phyloP scores from a whole-genome alignment of 202 grass and related monocot genomes.

The Sporobolus alterniflorus region DNA sequence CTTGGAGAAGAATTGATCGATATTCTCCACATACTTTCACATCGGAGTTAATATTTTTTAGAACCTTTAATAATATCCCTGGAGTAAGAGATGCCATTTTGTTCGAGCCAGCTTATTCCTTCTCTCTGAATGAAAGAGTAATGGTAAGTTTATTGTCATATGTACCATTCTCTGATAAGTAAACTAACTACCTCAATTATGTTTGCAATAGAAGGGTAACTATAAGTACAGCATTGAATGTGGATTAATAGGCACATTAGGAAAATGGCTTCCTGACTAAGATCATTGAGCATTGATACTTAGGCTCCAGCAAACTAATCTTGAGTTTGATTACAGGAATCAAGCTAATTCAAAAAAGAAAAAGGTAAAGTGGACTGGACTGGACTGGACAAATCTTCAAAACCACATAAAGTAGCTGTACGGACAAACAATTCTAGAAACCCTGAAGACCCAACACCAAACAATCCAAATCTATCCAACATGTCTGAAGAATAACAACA shows the following conservation, averaged over 20 bases:
- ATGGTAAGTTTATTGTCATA: background rate
- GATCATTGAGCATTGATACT: background rate
- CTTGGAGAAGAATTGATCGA: constrained; percentile 97
- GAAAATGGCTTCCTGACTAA: background rate
- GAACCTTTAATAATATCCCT: constrained; percentile 90
- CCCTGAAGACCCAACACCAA: background rate
- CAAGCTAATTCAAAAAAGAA: background rate
- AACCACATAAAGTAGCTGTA: constrained; percentile 14
- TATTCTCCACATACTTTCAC: constrained; percentile 95
- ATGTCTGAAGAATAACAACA: constrained; percentile 21
- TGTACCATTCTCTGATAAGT: background rate
- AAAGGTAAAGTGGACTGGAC: background rate
- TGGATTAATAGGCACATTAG: background rate
- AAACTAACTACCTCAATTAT: background rate
- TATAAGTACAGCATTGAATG: background rate
- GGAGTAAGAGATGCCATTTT: constrained; percentile 97
- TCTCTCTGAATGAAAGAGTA: background rate
- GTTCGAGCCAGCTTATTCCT: constrained; percentile 37
- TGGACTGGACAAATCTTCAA: background rate
- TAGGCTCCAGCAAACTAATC: constrained; percentile 6
- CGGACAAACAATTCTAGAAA: constrained; percentile 14
- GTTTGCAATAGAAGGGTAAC: background rate
- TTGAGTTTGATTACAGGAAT: background rate
- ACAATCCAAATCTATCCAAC: constrained; percentile 27
- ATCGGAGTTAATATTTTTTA: constrained; percentile 94